Evolutionary conservation across 148 eudicot species (phyloP).

Genomic region (Dianthus caryophyllus): DNA sequence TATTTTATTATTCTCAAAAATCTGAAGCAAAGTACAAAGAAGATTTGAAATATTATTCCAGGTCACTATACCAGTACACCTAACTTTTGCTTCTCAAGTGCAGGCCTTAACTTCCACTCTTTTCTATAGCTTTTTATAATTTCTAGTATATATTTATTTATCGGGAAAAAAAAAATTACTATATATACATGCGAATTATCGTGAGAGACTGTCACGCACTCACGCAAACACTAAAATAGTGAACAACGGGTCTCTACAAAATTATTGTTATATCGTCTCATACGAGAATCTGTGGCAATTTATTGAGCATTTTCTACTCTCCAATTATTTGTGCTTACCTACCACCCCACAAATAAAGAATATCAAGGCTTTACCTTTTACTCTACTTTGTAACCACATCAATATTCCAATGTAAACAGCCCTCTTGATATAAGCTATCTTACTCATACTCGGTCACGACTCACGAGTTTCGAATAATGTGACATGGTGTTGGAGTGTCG

Average conservation of each 20-base stretch:
- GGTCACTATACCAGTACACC: constrained; percentile 21
- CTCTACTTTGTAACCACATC: constrained; percentile 5
- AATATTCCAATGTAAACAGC: constrained; percentile 1
- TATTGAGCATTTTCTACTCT: constrained; percentile 23
- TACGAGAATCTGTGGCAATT: no score
- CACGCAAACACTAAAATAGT: no score
- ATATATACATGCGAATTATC: neutral
- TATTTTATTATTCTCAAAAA: constrained; percentile 6
- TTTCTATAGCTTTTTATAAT: constrained; percentile 10
- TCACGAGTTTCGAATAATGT: no score
- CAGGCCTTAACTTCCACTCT: constrained; percentile 25
- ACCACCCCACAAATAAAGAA: constrained; percentile 14
- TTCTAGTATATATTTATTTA: neutral
- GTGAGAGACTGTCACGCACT: no score
- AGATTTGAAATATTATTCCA: constrained; percentile 13
- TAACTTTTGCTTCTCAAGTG: constrained; percentile 21
- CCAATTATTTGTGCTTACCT: constrained; percentile 35
- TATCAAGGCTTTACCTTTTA: constrained; percentile 26
- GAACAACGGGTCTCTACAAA: no score
- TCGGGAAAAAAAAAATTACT: neutral
- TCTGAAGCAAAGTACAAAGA: constrained; percentile 23
- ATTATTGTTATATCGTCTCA: no score
- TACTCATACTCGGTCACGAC: no score
- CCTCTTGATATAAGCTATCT: neutral
- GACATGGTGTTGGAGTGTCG: no score